Percentiles rank a stretch among this genome's conserved stretches.
These are phyloP conservation scores for Penicillium aurantiogriseum DNA, from an alignment of 2,329 filamentous ascomycete species.

Conservation along the genomic window DNA sequence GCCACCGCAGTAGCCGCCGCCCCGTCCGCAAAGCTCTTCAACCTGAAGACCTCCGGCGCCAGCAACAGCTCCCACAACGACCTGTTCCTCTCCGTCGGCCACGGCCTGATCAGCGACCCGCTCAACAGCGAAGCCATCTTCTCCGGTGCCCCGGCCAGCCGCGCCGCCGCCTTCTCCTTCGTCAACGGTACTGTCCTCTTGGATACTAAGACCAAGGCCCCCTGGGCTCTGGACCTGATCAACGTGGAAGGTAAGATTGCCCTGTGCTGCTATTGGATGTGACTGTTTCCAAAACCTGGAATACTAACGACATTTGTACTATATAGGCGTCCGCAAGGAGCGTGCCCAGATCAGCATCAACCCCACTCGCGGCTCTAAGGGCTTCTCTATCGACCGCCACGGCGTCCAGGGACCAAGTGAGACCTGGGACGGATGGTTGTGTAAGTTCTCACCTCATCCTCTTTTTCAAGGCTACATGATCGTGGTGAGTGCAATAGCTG, in stretches of 20 bases:
- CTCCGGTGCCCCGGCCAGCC: conserved; percentile 2
- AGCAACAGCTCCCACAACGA: conserved; percentile 17
- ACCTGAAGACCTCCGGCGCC: conserved; percentile 19
- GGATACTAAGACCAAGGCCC: conserved; percentile 5
- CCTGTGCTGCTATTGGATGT: background rate
- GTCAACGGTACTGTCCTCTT: conserved; percentile 16
- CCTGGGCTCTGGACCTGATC: conserved; percentile 16
- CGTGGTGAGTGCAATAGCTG: background rate
- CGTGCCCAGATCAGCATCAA: conserved; percentile 19
- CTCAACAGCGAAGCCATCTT: conserved; percentile 20
- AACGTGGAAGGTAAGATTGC: conserved; percentile 1
- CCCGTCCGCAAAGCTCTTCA: conserved; percentile 22
- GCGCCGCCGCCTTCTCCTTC: conserved; percentile 14
- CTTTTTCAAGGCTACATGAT: background rate
- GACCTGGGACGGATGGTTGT: conserved; percentile 19
- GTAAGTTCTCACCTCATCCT: conserved; percentile 34
- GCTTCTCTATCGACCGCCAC: conserved; percentile 8
- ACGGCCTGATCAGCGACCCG: conserved; percentile 11
- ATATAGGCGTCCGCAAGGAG: conserved; percentile 8
- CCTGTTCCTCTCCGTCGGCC: conserved; percentile 14
- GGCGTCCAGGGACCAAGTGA: conserved; percentile 1
- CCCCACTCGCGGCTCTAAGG: conserved; percentile 13
- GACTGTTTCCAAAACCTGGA: background rate
- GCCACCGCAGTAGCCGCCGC: conserved; percentile 28
- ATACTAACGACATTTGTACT: background rate